Base-by-base conservation (phyloP, 805 yeast genomes). In the Myxozyma vanderwaltii region DNA sequence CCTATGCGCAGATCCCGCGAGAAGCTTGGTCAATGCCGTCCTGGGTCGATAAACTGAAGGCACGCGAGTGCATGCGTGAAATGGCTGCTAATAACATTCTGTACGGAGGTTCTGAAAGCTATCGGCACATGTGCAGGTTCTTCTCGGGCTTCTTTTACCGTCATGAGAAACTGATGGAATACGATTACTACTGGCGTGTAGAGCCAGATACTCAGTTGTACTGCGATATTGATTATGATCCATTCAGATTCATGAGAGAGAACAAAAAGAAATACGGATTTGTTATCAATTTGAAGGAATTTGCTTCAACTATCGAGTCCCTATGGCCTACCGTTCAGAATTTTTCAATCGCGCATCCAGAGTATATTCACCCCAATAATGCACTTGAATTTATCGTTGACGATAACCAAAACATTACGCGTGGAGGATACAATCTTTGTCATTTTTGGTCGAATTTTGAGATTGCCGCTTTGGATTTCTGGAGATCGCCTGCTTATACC, bases 371-470 rank as follows among this genome's bases (percentile, higher is more conserved):
- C 57, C 78, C 82, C 17, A 79, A 89, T 71, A 86, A 85, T 67
- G 79, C 87, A 26, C 66, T 84, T 64, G 82, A 77, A 4, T 81
- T 83, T 64, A 66, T 82, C 23, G 85, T 83, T 1, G 84, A 85
- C 68, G 59, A 56, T 39, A 87, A 88, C 72, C 73, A 73, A 3
- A 91, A 89, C 46, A 41, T 60, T 21, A 27, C 33, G 13, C 49
- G 49, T 3, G 80, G 80, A 54, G 73, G 81, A 0, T 88, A 84
- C 72, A 88, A 88, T 68, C 70, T 82, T 68, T 88, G 95, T 69
- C 95, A 89, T 72, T 89, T 85, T 71, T 88, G 95, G 94, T 81
- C 90, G 4, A 86, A 85, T 74, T 85, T 85, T 68, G 89, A 86
- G 70, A 79, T 86, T 48, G 89, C 83, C 17, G 75, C 77, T 58